Conservation (phyloP, 73 alveolate species). For the Stentor roeselii region DNA sequence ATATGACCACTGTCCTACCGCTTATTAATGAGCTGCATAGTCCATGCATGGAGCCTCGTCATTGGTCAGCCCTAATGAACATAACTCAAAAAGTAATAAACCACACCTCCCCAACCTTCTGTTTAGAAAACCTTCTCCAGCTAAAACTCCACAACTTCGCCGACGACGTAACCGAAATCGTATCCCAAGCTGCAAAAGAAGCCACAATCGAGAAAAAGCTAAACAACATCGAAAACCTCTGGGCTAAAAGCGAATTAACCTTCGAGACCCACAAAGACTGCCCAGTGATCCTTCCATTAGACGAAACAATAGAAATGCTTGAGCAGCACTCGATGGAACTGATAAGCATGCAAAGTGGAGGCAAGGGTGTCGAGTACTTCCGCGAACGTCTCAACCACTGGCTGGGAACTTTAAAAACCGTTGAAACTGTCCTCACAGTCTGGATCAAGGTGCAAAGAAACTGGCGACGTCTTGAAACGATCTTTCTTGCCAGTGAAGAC, state of each 20-base stretch:
- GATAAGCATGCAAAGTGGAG: constrained; percentile 90
- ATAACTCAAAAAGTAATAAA: constrained; percentile 88
- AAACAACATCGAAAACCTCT: constrained; percentile 71
- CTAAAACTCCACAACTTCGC: constrained; percentile 94
- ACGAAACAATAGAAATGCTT: constrained; percentile 86
- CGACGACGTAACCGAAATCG: constrained; percentile 94
- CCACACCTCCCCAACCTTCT: constrained; percentile 92
- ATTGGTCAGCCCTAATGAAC: constrained; percentile 97
- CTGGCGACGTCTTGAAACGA: constrained; percentile 98
- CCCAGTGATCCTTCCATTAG: constrained; percentile 60
- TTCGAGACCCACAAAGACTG: constrained; percentile 79
- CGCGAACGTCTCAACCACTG: constrained; percentile 83
- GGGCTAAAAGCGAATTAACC: constrained; percentile 74
- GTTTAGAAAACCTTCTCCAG: constrained; percentile 89
- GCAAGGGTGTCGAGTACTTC: constrained; percentile 87
- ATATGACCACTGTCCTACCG: constrained; percentile 95
- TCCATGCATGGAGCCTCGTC: constrained; percentile 98
- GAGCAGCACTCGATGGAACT: constrained; percentile 90
- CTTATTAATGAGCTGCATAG: constrained; percentile 92
- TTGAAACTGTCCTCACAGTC: constrained; percentile 94
- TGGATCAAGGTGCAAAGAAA: constrained; percentile 99
- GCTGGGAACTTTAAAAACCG: constrained; percentile 95
- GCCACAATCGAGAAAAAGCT: constrained; percentile 94
- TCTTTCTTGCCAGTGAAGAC: constrained; percentile 99
- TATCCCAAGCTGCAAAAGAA: constrained; percentile 96